Evolutionary conservation across 2,329 filamentous ascomycete species (phyloP).

Genomic region (Trichoderma atrobrunneum): DNA sequence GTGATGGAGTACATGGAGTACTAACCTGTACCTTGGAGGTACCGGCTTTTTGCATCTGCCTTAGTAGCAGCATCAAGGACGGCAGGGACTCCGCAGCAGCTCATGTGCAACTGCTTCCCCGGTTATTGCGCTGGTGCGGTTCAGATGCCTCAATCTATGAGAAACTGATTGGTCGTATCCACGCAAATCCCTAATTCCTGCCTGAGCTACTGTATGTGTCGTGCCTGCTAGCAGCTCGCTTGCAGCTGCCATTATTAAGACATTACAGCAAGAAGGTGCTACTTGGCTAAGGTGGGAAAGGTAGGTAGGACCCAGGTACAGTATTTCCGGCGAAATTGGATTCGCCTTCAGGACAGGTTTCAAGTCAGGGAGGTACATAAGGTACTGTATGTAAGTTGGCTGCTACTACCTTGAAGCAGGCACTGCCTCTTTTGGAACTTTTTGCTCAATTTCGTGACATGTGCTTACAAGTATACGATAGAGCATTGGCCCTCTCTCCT

Average conservation of each 20-base stretch:
- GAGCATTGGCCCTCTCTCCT: background rate
- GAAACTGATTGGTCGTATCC: background rate
- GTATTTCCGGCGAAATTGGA: background rate
- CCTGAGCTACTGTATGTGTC: background rate
- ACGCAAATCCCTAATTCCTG: background rate
- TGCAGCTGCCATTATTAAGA: background rate
- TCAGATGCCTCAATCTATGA: background rate
- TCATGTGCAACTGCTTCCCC: background rate
- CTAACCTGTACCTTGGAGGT: background rate
- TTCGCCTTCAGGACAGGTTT: background rate
- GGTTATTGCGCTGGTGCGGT: background rate
- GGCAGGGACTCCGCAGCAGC: background rate
- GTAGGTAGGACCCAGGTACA: background rate
- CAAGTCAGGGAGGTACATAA: background rate
- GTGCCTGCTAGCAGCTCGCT: background rate
- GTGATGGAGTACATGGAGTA: background rate
- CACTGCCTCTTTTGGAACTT: background rate
- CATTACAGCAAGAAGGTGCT: background rate
- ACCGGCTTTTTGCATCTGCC: background rate
- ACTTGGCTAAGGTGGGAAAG: background rate
- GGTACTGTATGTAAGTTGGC: background rate
- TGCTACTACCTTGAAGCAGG: background rate
- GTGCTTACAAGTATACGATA: background rate
- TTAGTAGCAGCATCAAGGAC: background rate
- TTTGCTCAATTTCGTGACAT: background rate